Evolutionary conservation across 176 grass and related monocot species (phyloP).

Genomic region (Stipa capillata): DNA sequence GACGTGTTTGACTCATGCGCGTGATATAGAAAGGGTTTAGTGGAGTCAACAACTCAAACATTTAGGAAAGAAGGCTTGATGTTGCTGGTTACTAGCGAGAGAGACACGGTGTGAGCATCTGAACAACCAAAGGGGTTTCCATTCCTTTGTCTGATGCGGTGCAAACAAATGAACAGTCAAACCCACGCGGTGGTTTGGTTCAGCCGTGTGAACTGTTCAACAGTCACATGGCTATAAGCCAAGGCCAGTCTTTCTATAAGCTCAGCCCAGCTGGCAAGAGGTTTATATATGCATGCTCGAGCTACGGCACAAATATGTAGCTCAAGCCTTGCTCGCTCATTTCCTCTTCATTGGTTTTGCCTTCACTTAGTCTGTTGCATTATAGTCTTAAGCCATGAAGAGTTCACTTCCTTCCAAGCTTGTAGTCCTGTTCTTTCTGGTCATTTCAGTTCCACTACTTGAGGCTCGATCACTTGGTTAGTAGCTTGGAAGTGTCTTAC

Average conservation of each 20-base stretch:
- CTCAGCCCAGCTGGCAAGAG: background rate
- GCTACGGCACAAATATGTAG: background rate
- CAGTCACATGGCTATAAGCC: no score
- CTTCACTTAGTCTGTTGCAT: background rate
- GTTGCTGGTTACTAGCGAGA: no score
- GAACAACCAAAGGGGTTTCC: background rate
- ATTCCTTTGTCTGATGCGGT: background rate
- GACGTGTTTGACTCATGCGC: no score
- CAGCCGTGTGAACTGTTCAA: background rate
- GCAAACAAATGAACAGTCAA: background rate
- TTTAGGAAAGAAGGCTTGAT: background rate
- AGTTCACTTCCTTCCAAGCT: conserved; percentile 3
- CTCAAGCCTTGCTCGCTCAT: no score
- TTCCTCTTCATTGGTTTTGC: background rate
- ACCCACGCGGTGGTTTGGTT: background rate
- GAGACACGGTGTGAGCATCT: background rate
- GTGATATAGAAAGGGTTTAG: no score
- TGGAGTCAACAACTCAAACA: background rate
- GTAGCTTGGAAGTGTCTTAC: background rate
- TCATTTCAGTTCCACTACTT: background rate
- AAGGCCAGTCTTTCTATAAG: background rate
- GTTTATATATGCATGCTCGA: background rate
- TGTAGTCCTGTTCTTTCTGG: background rate
- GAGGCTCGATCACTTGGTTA: background rate
- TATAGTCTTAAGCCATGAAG: background rate